A percentile compares a stretch with the other conserved stretches of the same genome.
Conservation (phyloP, 805 yeast genomes). For the Barnettozyma salicaria region DNA sequence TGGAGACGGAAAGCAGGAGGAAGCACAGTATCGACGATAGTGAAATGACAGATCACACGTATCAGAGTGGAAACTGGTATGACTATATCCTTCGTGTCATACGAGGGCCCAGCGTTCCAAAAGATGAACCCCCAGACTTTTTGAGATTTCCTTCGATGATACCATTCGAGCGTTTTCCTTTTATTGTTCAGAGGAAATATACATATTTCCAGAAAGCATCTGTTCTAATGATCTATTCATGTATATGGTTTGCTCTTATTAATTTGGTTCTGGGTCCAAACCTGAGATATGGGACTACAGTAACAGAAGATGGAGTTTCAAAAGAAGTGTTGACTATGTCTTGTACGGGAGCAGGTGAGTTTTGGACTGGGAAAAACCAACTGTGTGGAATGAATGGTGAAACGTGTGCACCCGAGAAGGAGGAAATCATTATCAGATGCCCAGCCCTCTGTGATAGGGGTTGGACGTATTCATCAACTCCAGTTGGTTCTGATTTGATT, state of each 20-base stretch:
- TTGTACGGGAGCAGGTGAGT: conserved; percentile 38
- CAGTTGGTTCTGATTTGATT: conserved; percentile 63
- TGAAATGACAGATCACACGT: too few relatives aligned
- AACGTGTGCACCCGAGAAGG: conserved; percentile 26
- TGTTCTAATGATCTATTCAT: not conserved
- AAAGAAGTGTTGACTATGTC: conserved; percentile 33
- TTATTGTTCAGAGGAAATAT: conserved; percentile 1
- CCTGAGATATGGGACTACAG: conserved; percentile 2
- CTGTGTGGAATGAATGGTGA: conserved; percentile 69
- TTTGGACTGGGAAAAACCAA: conserved; percentile 75
- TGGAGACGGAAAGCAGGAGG: not conserved
- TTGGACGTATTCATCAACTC: conserved; percentile 66
- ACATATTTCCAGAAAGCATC: not conserved
- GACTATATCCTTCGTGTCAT: not conserved
- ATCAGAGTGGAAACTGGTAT: too few relatives aligned
- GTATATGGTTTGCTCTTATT: conserved; percentile 5
- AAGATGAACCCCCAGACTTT: conserved; percentile 9
- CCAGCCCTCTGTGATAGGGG: conserved; percentile 84
- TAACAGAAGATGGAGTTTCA: conserved; percentile 4
- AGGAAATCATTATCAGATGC: conserved; percentile 63
- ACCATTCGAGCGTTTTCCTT: conserved; percentile 11
- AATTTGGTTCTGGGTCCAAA: conserved; percentile 2
- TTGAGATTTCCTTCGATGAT: not conserved
- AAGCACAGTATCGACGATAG: too few relatives aligned
- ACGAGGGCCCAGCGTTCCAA: not conserved